Percentiles rank a stretch among this genome's conserved stretches.
Evolutionary conservation across 768 basidiomycete genomes (phyloP).

Genomic region (Termitomyces sp.): DNA sequence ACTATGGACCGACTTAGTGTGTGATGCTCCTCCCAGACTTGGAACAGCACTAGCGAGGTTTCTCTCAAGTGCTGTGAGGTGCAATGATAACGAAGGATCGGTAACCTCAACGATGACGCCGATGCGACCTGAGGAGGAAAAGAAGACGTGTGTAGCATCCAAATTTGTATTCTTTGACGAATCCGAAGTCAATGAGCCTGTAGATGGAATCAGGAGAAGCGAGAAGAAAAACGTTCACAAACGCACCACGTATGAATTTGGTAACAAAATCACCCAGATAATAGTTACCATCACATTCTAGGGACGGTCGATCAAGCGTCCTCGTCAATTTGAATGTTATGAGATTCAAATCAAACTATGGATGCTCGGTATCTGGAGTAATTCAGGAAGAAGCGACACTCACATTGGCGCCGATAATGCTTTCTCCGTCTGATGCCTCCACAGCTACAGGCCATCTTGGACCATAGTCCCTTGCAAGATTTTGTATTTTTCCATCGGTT

Average conservation of each 20-base stretch:
- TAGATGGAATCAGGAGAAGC: neutral
- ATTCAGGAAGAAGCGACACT: conserved; percentile 20
- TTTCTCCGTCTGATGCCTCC: conserved; percentile 47
- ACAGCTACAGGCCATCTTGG: conserved; percentile 71
- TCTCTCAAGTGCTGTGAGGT: conserved; percentile 67
- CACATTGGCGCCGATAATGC: conserved; percentile 74
- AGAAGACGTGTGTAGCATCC: conserved; percentile 60
- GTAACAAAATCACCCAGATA: conserved; percentile 75
- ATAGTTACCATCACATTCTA: conserved; percentile 67
- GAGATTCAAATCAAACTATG: conserved; percentile 61
- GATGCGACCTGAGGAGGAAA: conserved; percentile 76
- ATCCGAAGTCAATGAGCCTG: conserved; percentile 54
- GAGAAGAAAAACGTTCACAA: neutral
- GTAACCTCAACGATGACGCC: conserved; percentile 63
- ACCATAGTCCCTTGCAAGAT: conserved; percentile 68
- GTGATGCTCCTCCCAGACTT: conserved; percentile 51
- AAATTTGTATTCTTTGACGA: conserved; percentile 35
- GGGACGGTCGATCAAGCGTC: conserved; percentile 32
- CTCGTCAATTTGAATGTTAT: conserved; percentile 52
- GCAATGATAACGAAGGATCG: conserved; percentile 42
- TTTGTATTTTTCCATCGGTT: conserved; percentile 34
- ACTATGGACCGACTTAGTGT: conserved; percentile 46
- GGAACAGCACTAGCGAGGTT: conserved; percentile 57
- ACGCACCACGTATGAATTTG: conserved; percentile 63
- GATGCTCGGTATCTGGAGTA: neutral